phyloP scores from a whole-genome alignment of 345 rosid genomes.

The Eucalyptus cloeziana region DNA sequence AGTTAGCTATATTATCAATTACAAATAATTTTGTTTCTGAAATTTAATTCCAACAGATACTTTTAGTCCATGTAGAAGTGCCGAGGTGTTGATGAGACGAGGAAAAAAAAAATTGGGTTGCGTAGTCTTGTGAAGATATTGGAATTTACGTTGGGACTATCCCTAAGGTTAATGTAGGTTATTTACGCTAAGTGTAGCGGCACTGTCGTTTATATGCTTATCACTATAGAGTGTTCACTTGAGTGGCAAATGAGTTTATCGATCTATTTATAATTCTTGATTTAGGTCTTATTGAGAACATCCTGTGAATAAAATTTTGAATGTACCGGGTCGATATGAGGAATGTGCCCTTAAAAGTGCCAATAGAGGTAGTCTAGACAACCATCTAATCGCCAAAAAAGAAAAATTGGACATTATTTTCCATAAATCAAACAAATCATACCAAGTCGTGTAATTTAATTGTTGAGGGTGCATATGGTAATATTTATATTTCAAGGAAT shows the following conservation, averaged over 20 bases:
- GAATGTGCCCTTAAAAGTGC: background rate
- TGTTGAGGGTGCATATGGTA: no score
- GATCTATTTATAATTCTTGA: background rate
- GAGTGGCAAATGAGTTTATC: background rate
- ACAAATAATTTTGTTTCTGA: background rate
- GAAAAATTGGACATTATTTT: background rate
- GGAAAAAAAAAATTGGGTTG: no score
- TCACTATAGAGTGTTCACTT: background rate
- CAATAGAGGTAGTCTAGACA: background rate
- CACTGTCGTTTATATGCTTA: accelerated
- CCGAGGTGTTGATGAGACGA: background rate
- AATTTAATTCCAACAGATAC: background rate
- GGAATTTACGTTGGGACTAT: background rate
- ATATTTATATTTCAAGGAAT: no score
- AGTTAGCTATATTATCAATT: background rate
- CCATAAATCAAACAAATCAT: no score
- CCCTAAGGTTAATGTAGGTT: background rate
- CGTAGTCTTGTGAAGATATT: background rate
- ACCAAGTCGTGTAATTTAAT: no score
- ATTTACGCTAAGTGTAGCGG: background rate
- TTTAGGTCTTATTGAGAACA: background rate
- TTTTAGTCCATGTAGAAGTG: background rate
- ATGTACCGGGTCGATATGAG: accelerated
- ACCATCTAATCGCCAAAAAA: background rate
- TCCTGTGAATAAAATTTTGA: background rate